A percentile compares a stretch with the other conserved stretches of the same genome.
Conservation (phyloP, 768 basidiomycete species). For the Nidula microcarpa region DNA sequence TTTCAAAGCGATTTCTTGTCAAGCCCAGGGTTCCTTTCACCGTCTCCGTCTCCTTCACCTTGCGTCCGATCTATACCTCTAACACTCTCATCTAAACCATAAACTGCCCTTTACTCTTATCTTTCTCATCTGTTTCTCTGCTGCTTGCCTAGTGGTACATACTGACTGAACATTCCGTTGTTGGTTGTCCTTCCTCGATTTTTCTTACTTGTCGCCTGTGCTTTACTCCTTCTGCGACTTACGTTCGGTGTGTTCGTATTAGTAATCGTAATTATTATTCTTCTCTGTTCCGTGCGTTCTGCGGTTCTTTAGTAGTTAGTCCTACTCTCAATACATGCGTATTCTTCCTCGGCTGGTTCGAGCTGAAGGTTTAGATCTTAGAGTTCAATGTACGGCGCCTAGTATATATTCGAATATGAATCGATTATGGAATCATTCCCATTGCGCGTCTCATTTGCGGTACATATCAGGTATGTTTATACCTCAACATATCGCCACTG, state of each 20-base stretch:
- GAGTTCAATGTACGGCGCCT: no score
- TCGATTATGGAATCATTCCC: no score
- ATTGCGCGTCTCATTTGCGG: no score
- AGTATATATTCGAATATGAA: no score
- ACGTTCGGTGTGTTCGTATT: not conserved
- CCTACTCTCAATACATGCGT: not conserved
- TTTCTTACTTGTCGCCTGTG: not conserved
- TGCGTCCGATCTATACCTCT: not conserved
- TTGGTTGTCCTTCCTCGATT: not conserved
- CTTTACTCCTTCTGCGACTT: not conserved
- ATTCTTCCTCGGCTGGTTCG: not conserved
- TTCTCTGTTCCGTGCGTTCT: not conserved
- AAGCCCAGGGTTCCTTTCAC: not conserved
- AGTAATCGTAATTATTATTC: not conserved
- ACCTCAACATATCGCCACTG: no score
- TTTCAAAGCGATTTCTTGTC: not conserved
- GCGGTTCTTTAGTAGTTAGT: not conserved
- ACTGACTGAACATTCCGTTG: not conserved
- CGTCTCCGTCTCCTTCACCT: not conserved
- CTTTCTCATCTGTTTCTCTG: not conserved
- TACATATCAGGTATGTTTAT: no score
- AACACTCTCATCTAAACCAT: no score
- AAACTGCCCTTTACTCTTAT: not conserved
- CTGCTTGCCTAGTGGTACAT: not conserved
- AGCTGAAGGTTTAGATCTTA: not conserved